phyloP scores from a whole-genome alignment of 306 rosid genomes.

The Acacia confusa region DNA sequence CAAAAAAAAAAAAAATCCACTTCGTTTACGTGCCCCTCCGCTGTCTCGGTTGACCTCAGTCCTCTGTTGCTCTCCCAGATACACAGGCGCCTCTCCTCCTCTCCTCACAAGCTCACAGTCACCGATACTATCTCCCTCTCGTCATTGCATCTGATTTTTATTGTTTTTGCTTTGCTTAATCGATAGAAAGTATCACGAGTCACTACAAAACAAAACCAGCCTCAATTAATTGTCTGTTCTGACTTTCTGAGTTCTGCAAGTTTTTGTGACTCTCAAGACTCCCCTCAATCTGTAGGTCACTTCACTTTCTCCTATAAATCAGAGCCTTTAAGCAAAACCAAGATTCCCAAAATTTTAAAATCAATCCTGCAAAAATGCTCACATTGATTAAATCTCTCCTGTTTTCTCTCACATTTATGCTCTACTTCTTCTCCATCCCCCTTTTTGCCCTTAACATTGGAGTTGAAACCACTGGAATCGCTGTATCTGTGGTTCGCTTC shows the following conservation, averaged over 20 bases:
- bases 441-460: slow-evolving; percentile 55
- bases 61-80: too few relatives aligned
- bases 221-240: not conserved
- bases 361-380: slow-evolving; percentile 27
- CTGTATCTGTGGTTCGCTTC: slow-evolving; percentile 50
- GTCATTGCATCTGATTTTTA: too few relatives aligned
- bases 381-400: slow-evolving; percentile 19
- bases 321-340: slow-evolving; percentile 13
- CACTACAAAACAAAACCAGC: slow-evolving; percentile 22
- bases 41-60: too few relatives aligned
- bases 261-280: not conserved
- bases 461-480: slow-evolving; percentile 45
- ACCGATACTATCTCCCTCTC: too few relatives aligned
- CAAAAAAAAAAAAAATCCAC: too few relatives aligned
- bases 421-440: slow-evolving; percentile 11
- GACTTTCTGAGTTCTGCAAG: not conserved
- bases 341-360: not conserved
- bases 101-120: too few relatives aligned
- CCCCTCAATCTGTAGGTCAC: not conserved
- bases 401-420: not conserved
- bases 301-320: not conserved
- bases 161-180: too few relatives aligned
- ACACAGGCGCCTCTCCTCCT: too few relatives aligned
- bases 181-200: slow-evolving; percentile 8
- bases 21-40: too few relatives aligned